Conservation (phyloP, 108 stramenopile genomes). For the Epipyxis sp. region DNA sequence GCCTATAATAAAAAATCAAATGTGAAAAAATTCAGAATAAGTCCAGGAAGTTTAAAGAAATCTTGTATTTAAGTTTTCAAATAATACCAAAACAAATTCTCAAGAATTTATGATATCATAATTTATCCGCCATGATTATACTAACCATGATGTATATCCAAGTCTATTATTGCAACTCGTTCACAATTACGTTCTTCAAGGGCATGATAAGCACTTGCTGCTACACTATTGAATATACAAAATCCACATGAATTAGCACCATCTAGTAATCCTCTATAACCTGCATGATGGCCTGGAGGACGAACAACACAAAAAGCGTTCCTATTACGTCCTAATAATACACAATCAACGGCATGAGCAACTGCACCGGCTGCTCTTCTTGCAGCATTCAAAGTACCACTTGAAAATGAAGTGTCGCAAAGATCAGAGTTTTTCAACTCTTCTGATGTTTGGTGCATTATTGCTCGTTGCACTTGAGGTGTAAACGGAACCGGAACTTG, state of each 20-base stretch:
- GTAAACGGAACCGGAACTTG: slow-evolving; percentile 49
- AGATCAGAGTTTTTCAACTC: slow-evolving; percentile 28
- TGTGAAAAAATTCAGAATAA: too few relatives aligned
- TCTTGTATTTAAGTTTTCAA: too few relatives aligned
- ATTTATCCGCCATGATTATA: background rate
- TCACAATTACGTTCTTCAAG: slow-evolving; percentile 52
- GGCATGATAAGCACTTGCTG: slow-evolving; percentile 93
- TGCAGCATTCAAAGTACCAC: slow-evolving; percentile 77
- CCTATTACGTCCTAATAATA: slow-evolving; percentile 50
- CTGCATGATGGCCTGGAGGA: slow-evolving; percentile 98
- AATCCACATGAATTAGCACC: slow-evolving; percentile 92
- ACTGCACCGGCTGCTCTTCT: slow-evolving; percentile 82
- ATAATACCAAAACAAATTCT: too few relatives aligned
- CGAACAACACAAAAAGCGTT: slow-evolving; percentile 93
- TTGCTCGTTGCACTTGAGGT: slow-evolving; percentile 45
- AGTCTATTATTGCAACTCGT: slow-evolving; percentile 84
- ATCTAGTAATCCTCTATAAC: slow-evolving; percentile 76
- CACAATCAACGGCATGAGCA: slow-evolving; percentile 83
- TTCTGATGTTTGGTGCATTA: slow-evolving; percentile 23
- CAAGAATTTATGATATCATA: too few relatives aligned
- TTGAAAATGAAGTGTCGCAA: slow-evolving; percentile 81
- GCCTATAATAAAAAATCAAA: slow-evolving; percentile 38
- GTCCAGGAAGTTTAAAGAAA: too few relatives aligned
- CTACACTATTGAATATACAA: slow-evolving; percentile 96
- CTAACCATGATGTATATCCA: slow-evolving; percentile 87